phyloP scores from a whole-genome alignment of 345 rosid genomes.

The Bruguiera parviflora region DNA sequence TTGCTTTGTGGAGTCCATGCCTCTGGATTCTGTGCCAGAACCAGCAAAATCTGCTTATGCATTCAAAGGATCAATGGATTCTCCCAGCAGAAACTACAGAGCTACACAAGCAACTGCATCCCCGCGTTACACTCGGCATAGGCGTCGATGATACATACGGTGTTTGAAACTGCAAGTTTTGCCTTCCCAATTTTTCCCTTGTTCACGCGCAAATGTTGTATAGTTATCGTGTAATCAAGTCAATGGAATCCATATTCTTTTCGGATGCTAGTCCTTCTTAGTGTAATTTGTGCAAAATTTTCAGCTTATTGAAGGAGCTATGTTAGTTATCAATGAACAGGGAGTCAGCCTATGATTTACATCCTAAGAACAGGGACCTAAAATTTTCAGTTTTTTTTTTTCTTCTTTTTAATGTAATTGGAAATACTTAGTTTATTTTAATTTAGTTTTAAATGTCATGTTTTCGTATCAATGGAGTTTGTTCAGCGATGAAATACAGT shows the following conservation, averaged over 20 bases:
- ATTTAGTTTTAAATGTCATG: no score
- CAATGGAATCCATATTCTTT: conserved; percentile 17
- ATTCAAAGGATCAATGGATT: conserved; percentile 61
- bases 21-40: conserved; percentile 59
- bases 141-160: conserved; percentile 42
- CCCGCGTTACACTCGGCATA: conserved; percentile 54
- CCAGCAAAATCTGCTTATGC: conserved; percentile 60
- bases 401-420: no score
- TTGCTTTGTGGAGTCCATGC: conserved; percentile 70
- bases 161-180: conserved; percentile 9
- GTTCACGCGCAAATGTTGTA: conserved; percentile 26
- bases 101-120: conserved; percentile 44
- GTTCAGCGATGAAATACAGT: no score
- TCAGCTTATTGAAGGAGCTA: background rate
- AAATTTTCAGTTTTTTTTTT: no score
- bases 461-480: no score
- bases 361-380: no score
- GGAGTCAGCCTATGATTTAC: no score
- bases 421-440: no score
- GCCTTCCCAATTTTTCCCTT: background rate
- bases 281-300: background rate
- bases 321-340: no score
- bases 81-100: conserved; percentile 48
- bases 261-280: background rate
- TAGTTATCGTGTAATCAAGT: conserved; percentile 10